Percentiles rank a stretch among this genome's conserved stretches.
These are phyloP conservation scores for Arthrobotrys musiformis DNA, from an alignment of 2,329 filamentous ascomycete genomes.

Conservation along the genomic window DNA sequence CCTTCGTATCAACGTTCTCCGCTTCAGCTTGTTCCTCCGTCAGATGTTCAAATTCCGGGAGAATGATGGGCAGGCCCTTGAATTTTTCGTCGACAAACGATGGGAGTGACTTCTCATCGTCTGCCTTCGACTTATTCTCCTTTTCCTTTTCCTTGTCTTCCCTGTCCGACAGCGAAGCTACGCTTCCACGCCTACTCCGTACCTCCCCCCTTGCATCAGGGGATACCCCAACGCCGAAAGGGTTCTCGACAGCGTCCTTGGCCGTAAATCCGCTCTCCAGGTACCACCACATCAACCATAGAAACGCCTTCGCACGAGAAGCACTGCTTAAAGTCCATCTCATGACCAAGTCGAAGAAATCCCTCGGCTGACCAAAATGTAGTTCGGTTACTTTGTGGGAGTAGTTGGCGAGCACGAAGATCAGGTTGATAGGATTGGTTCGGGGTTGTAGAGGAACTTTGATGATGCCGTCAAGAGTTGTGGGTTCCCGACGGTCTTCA, in stretches of 20 bases:
- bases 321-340: slow-evolving; percentile 81
- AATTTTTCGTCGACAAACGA: slow-evolving; percentile 63
- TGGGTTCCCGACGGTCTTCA: slow-evolving; percentile 87
- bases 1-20: slow-evolving; percentile 79
- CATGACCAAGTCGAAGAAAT: slow-evolving; percentile 98
- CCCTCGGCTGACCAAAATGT: slow-evolving; percentile 84
- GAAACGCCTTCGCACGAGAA: slow-evolving; percentile 85
- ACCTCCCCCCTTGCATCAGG: slow-evolving; percentile 27
- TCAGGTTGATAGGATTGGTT: slow-evolving; percentile 96
- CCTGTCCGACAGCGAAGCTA: slow-evolving; percentile 74
- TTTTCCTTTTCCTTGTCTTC: slow-evolving; percentile 65
- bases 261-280: slow-evolving; percentile 93
- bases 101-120: slow-evolving; percentile 60
- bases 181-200: slow-evolving; percentile 64
- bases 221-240: slow-evolving; percentile 74
- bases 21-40: slow-evolving; percentile 72
- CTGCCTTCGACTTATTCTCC: slow-evolving; percentile 44
- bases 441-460: slow-evolving; percentile 79
- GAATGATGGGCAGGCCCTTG: slow-evolving; percentile 64
- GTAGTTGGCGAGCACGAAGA: slow-evolving; percentile 91
- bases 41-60: slow-evolving; percentile 75
- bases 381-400: slow-evolving; percentile 91
- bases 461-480: slow-evolving; percentile 71
- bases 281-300: slow-evolving; percentile 99
- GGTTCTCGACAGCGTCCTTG: slow-evolving; percentile 87